Evolutionary conservation across 192 early-diverging fungal species (phyloP), one percentile per base, ranked within the genome.

Genomic region (Umbelopsis sp.): DNA sequence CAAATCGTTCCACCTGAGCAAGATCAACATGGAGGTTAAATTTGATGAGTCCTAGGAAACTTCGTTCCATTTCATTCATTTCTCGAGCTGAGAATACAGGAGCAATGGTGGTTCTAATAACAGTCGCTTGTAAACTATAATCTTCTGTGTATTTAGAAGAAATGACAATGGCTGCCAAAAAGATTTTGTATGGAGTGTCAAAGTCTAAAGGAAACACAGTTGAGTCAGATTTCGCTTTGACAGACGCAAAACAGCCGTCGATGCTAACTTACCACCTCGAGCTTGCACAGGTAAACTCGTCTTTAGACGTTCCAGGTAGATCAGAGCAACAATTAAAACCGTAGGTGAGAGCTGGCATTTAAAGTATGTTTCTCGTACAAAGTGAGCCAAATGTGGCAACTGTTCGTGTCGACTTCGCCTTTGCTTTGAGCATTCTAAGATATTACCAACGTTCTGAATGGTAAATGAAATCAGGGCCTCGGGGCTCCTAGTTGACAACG

Each of bases 241-340:
- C n/a, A 21, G 12, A 25, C 25, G 12, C 20, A 26, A 12, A 34
- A 62, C 31, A 32, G 26, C 16, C 22, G 20, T 5, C 20, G 21
- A 20, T 17, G 31, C 10, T 17, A 2, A 62, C 56, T 51, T 70
- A 75, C 73, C 73, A 67, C 89, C 90, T 49, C 85, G 85, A 32
- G 90, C 89, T 47, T 82, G 74, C 41, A 67, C 66, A 0, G 88
- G 87, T 54, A 92, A 68, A 20, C 80, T 78, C 36, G 74, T 85
- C 71, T 90, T 87, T 45, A 92, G 78, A 24, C 90, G 81, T 45
- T 88, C 82, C 21, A 92, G 83, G 71, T 92, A 92, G 43, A 92
- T 86, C 50, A 91, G 74, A 0, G 88, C 86, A n/a, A 91, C 85
- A 2, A 91, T 69, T 5, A 74, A 31, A 1, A 79, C 77, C 9